Base-by-base conservation (phyloP, 2,329 filamentous ascomycete genomes). In the Colletotrichum chrysophilum region DNA sequence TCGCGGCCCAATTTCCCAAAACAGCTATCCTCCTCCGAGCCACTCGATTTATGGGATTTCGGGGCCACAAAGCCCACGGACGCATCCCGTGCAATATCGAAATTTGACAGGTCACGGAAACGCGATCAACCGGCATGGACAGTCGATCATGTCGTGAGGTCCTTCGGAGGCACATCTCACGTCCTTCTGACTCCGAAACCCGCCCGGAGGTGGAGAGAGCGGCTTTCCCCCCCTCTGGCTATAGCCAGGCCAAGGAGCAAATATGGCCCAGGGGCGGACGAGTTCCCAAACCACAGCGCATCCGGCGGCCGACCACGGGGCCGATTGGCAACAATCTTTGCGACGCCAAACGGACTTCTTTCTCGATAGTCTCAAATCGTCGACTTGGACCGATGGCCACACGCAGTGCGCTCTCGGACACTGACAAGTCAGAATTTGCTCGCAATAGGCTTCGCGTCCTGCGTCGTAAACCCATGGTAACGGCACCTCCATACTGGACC, bases 121-220 rank as follows among this genome's bases (percentile, higher is more conserved):
- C 73, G 68, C 73, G 73, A 75, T 75, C 73, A 75, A 75, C 64
- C 62, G 64, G 64, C 70, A 75, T 75, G 56, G 67, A 64, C 73
- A 43, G 69, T 68, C 73, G 73, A 75, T 75, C 73, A 72, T 34
- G 8, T 58, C 64, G 30, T 28, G 56, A 68, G 43, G 16, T 58
- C 32, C 28, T 75, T 18, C 32, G 43, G 32, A 65, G 43, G 56
- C 55, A 58, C 48, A 71, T 72, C 67, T 52, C 36, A 36, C 32
- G 21, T 68, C 32, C 66, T 68, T 43, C 61, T 28, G 56, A 55
- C 55, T 26, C 43, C 14, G 56, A 43, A 62, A 60, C 26, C 68
- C 38, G 62, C 56, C 26, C 32, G 58, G 43, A 34, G 48, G 48
- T 55, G 34, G 56, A 52, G 32, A 26, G 21, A 26, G 24, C 66